A percentile compares a stretch with the other conserved stretches of the same genome.
phyloP scores from a whole-genome alignment of 345 rosid species.

The Pistacia atlantica region DNA sequence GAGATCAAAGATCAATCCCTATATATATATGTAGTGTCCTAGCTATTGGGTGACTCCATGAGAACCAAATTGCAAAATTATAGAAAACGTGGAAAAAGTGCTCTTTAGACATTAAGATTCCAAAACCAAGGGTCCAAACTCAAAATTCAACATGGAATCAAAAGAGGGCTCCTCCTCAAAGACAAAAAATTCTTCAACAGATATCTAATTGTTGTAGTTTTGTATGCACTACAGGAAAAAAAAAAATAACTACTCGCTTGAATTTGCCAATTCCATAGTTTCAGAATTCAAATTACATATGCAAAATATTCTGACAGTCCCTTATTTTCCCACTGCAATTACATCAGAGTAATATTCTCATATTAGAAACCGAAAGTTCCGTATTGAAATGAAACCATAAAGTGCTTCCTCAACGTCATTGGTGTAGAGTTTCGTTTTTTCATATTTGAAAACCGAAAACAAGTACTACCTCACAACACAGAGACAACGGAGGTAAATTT shows the following conservation, averaged over 20 bases:
- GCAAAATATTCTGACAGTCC: background rate
- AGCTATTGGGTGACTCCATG: background rate
- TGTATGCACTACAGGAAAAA: background rate
- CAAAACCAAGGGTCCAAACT: background rate
- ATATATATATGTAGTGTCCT: background rate
- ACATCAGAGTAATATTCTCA: background rate
- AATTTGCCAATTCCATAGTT: background rate
- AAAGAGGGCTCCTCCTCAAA: background rate
- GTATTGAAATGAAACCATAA: background rate
- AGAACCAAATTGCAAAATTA: background rate
- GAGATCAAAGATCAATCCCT: background rate
- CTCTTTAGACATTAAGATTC: background rate
- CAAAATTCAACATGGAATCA: background rate
- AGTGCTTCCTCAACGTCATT: background rate
- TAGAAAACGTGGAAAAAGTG: background rate
- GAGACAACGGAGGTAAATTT: too few relatives aligned
- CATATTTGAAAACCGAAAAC: background rate
- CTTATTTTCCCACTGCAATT: background rate
- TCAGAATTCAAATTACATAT: conserved; percentile 10
- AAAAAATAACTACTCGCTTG: background rate
- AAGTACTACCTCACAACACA: background rate
- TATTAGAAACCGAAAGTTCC: background rate
- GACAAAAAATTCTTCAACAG: background rate
- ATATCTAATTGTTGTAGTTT: background rate
- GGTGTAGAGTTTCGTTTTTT: background rate